Conservation (phyloP, 2,329 filamentous ascomycete genomes). For the Stagonosporopsis rhizophila region DNA sequence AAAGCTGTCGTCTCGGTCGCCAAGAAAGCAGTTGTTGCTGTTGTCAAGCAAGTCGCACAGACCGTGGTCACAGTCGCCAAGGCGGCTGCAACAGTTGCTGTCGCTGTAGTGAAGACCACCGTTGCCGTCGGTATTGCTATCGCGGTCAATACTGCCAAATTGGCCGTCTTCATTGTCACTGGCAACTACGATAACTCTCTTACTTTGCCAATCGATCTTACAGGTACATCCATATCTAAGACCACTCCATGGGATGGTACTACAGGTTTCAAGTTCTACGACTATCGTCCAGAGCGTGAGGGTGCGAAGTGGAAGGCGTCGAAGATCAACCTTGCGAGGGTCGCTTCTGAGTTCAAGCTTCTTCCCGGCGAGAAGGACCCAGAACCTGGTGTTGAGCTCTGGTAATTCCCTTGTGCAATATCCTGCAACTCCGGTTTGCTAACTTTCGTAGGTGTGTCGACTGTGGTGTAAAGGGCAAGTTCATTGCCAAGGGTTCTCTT, state of each 20-base stretch:
- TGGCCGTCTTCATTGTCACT: slow-evolving; percentile 5
- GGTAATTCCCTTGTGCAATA: not conserved
- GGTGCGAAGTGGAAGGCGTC: slow-evolving; percentile 13
- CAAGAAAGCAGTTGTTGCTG: slow-evolving; percentile 1
- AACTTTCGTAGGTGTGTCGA: not conserved
- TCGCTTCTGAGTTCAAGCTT: slow-evolving; percentile 12
- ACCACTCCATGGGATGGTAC: slow-evolving; percentile 16
- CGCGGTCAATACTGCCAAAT: slow-evolving; percentile 7
- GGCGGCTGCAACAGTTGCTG: slow-evolving; percentile 9
- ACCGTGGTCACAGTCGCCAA: slow-evolving; percentile 9
- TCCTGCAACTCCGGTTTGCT: not conserved
- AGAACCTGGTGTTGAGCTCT: slow-evolving; percentile 14
- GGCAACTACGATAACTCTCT: slow-evolving; percentile 16
- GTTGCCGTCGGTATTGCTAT: slow-evolving; percentile 10
- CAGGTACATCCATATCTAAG: slow-evolving; percentile 4
- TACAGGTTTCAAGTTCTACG: slow-evolving; percentile 18
- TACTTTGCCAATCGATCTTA: slow-evolving; percentile 11
- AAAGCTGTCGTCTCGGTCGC: slow-evolving; percentile 7
- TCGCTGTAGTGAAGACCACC: slow-evolving; percentile 11
- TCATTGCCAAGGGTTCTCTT: slow-evolving; percentile 13
- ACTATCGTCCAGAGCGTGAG: slow-evolving; percentile 11
- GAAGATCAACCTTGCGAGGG: slow-evolving; percentile 11
- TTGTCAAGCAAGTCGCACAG: slow-evolving; percentile 8
- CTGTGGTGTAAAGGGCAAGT: slow-evolving; percentile 14
- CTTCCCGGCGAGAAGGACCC: slow-evolving; percentile 13